Evolutionary conservation across 352 stramenopile species (phyloP).

Genomic region (Phytophthora crassamura): DNA sequence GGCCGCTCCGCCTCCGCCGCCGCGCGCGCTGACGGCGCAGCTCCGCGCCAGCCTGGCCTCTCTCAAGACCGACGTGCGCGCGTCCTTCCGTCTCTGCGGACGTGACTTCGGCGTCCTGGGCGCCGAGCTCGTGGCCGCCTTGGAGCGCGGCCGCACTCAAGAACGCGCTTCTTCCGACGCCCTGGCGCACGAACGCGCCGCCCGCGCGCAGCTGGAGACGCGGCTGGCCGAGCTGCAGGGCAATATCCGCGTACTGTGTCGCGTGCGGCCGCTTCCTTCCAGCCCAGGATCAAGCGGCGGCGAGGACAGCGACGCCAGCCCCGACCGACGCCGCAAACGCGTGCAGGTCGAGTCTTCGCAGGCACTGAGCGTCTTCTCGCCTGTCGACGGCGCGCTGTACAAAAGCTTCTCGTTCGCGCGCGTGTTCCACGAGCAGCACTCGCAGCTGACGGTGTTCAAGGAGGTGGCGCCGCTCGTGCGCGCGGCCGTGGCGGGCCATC

Average conservation of each 20-base stretch:
- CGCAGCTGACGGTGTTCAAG: slow-evolving; percentile 92
- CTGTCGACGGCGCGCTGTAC: slow-evolving; percentile 54
- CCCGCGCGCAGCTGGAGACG: slow-evolving; percentile 51
- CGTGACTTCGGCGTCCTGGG: slow-evolving; percentile 78
- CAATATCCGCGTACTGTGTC: slow-evolving; percentile 82
- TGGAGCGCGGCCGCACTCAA: slow-evolving; percentile 43
- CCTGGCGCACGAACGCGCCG: slow-evolving; percentile 60
- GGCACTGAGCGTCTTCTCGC: slow-evolving; percentile 49
- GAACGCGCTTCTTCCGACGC: slow-evolving; percentile 45
- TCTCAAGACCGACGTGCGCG: slow-evolving; percentile 71
- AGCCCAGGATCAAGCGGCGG: slow-evolving; percentile 24
- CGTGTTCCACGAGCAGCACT: slow-evolving; percentile 83
- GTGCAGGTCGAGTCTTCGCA: slow-evolving; percentile 40
- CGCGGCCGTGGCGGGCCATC: slow-evolving; percentile 89
- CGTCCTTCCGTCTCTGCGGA: slow-evolving; percentile 72
- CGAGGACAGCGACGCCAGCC: slow-evolving; percentile 32
- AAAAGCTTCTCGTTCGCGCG: slow-evolving; percentile 90
- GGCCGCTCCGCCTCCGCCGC: slow-evolving; percentile 4
- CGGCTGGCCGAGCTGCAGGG: slow-evolving; percentile 58
- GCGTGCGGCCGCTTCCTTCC: slow-evolving; percentile 58
- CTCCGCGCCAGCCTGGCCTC: slow-evolving; percentile 48
- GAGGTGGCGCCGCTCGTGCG: slow-evolving; percentile 92
- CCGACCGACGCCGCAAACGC: slow-evolving; percentile 28
- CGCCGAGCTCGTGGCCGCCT: slow-evolving; percentile 57
- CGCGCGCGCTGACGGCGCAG: slow-evolving; percentile 37